A percentile compares a stretch with the other conserved stretches of the same genome.
phyloP scores from a whole-genome alignment of 768 basidiomycete species.

The Tylopilus sp. region DNA sequence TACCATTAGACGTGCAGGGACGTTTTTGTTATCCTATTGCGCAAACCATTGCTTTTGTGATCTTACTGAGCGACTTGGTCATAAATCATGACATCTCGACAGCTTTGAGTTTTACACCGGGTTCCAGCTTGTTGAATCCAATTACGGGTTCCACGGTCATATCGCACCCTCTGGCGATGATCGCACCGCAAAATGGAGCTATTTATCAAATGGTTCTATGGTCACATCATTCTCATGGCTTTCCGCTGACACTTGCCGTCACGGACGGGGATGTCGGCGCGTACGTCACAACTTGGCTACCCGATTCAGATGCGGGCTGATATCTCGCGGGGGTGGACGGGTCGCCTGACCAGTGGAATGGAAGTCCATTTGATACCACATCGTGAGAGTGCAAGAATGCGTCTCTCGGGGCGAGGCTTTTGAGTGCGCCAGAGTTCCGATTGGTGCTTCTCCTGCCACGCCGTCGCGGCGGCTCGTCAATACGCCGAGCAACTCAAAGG shows the following conservation, averaged over 20 bases:
- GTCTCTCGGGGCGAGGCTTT: neutral
- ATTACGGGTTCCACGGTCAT: neutral
- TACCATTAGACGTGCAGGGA: constrained; percentile 7
- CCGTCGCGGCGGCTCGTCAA: neutral
- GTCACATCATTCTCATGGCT: neutral
- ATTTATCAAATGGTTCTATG: neutral
- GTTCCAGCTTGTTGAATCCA: neutral
- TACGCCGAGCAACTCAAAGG: neutral
- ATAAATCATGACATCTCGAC: neutral
- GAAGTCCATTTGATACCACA: neutral
- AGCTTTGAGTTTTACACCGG: neutral
- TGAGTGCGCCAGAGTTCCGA: neutral
- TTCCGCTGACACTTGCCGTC: neutral
- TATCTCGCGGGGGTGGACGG: neutral
- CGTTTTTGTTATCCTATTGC: constrained; percentile 1
- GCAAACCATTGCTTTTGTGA: neutral
- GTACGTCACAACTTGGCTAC: neutral
- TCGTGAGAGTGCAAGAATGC: neutral
- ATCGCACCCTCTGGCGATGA: neutral
- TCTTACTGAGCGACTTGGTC: neutral
- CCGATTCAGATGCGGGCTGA: neutral
- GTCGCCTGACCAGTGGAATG: neutral
- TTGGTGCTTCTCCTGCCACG: neutral
- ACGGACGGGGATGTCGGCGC: neutral
- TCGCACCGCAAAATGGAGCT: neutral